Conservation (phyloP, 108 stramenopile genomes). For the Nitzschia sp. region DNA sequence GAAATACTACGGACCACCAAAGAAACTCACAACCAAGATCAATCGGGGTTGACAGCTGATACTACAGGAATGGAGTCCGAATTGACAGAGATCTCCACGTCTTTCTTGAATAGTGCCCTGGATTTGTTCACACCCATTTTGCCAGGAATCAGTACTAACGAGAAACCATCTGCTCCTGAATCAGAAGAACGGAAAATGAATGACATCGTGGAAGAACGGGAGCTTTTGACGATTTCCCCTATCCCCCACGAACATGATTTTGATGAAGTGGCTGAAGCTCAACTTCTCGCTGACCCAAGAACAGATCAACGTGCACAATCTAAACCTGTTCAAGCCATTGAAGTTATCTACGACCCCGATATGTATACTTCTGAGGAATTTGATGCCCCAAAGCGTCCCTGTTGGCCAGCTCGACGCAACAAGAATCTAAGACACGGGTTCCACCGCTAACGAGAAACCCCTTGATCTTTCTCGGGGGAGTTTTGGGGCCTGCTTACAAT, state of each 20-base stretch:
- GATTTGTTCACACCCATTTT: neutral
- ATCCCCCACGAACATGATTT: neutral
- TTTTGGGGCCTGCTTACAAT: too few species aligned
- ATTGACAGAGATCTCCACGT: neutral
- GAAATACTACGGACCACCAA: neutral
- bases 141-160: neutral
- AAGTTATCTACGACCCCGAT: constrained; percentile 14
- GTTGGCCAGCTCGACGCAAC: constrained; percentile 4
- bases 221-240: neutral
- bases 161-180: too few species aligned
- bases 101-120: neutral
- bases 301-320: neutral
- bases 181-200: too few species aligned
- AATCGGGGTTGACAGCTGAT: neutral
- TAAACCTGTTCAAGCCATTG: constrained; percentile 13
- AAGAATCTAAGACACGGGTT: neutral
- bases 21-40: neutral
- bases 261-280: neutral
- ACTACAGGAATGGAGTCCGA: neutral
- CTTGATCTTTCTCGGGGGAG: too few species aligned
- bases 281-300: neutral
- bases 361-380: neutral
- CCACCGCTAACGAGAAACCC: neutral
- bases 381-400: neutral
- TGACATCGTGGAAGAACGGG: neutral